A percentile compares a stretch with the other conserved stretches of the same genome.
Evolutionary conservation across 495 filamentous ascomycete genomes (phyloP).

Genomic region (Talaromyces proteolyticus): DNA sequence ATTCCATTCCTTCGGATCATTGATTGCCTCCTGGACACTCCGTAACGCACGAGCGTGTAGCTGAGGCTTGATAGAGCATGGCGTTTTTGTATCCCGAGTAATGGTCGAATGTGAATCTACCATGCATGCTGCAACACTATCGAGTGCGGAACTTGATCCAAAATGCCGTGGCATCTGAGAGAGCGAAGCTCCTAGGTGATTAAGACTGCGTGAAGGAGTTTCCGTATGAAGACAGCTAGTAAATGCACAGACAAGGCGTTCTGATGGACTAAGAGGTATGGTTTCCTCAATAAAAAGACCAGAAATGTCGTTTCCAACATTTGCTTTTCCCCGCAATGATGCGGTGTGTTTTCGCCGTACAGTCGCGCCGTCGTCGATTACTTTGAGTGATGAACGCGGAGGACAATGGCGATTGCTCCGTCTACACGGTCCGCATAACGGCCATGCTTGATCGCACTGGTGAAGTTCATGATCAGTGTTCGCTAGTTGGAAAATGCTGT

Average conservation of each 20-base stretch:
- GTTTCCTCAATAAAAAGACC: no score
- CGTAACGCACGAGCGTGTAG: background rate
- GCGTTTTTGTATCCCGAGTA: background rate
- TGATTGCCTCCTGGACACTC: background rate
- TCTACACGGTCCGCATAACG: background rate
- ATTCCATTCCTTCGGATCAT: background rate
- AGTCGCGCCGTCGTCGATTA: background rate
- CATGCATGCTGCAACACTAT: background rate
- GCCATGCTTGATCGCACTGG: background rate
- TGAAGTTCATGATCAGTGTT: background rate
- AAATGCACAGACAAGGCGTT: background rate
- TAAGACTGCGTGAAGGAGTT: background rate
- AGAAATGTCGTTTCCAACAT: background rate
- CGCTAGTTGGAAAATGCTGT: background rate
- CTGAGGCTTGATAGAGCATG: background rate
- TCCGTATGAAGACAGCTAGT: background rate
- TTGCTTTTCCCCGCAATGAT: background rate
- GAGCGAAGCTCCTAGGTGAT: background rate
- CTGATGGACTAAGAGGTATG: background rate
- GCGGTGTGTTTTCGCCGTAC: background rate
- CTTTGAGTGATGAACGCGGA: background rate
- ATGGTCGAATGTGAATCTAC: background rate
- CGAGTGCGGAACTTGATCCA: background rate
- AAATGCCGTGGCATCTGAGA: background rate
- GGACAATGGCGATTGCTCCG: background rate